Base-by-base conservation (phyloP, 176 grass and related monocot species). In the Avena eriantha region DNA sequence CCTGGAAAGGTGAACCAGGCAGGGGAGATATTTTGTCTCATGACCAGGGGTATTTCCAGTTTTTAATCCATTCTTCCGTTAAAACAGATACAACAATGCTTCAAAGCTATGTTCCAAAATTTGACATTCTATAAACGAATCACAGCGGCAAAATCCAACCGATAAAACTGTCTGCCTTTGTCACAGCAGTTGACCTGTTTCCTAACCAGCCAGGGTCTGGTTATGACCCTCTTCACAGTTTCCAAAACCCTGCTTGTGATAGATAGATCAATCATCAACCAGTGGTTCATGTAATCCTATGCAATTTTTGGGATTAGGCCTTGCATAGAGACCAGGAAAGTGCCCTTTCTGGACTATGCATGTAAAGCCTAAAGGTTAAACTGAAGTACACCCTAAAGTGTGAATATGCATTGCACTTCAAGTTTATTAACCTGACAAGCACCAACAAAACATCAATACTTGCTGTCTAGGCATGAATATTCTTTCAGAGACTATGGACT, bases 211-310 rank as follows among this genome's bases (percentile, higher is more conserved):
- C 35, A 61, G 55, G 77, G 41, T 80, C 22, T 41, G 8, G 35
- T 80, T 76, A 17, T 80, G n/a, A 43, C 14, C n/a, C 16, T 41
- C 23, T 39, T 80, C 46, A n/a, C 57, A 48, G n/a, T 80, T 46
- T 80, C n/a, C n/a, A 60, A 79, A 79, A 71, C 19, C 36, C 45
- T 74, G 39, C n/a, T 74, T 46, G 14, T 80, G 78, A 39, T 22
- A 80, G 78, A 24, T n/a, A 5, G 1, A 29, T 29, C 56, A 46
- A 47, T 45, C 14, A 64, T 66, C 41, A 65, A 31, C 63, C 17
- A 14, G 41, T 6, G 79, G 17, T 68, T 81, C 79, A 67, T 8
- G 31, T 81, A 67, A 19, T 67, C 60, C 43, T 21, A 33, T 14
- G 49, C 22, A 81, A n/a, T 76, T 31, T 0, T 31, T 16, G 48